Percentiles rank a stretch among this genome's conserved stretches.
phyloP scores from a whole-genome alignment of 169 alveolate species.

The Perkinsus olseni region DNA sequence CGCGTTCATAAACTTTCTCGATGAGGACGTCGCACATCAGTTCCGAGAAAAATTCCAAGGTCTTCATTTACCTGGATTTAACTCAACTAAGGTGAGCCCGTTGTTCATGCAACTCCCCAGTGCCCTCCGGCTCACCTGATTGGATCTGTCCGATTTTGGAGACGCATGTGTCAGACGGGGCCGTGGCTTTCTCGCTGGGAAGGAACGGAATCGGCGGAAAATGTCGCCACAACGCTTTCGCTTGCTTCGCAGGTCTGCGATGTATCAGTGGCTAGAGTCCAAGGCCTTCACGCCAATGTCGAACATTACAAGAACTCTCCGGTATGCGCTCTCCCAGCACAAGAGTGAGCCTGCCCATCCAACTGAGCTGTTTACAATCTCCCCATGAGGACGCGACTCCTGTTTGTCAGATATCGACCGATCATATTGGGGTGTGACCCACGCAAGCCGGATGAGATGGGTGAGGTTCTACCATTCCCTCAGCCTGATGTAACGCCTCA shows the following conservation, averaged over 20 bases:
- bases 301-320: neutral
- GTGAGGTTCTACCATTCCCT: neutral
- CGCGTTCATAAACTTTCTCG: neutral
- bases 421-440: neutral
- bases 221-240: no score
- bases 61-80: neutral
- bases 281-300: neutral
- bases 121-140: neutral
- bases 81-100: neutral
- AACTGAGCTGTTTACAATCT: no score
- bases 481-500: neutral
- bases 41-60: neutral
- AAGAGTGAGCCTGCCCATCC: no score
- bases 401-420: neutral
- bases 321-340: neutral
- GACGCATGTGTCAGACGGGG: no score
- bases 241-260: neutral
- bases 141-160: no score
- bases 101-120: neutral
- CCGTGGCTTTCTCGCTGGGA: no score
- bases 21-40: neutral
- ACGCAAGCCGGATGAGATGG: neutral
- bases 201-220: no score
- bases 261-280: neutral
- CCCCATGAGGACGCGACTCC: neutral